phyloP scores from a whole-genome alignment of 306 rosid species.

The Cucumis sativus region DNA sequence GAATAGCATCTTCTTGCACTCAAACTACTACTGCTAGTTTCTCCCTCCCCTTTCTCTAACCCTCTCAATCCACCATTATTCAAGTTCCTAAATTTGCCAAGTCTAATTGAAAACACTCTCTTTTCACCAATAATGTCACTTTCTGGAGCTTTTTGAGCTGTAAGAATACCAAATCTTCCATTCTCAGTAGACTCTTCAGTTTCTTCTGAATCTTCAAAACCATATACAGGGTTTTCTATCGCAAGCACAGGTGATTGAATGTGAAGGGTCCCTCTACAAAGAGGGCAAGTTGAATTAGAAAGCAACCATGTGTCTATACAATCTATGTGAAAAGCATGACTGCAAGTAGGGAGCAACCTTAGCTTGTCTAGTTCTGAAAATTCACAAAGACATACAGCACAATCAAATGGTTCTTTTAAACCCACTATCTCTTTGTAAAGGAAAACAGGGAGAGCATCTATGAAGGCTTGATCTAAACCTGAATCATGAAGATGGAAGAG shows the following conservation, averaged over 20 bases:
- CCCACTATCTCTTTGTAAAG: slow-evolving; percentile 63
- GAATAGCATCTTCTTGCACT: slow-evolving; percentile 87
- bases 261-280: slow-evolving; percentile 71
- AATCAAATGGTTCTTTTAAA: slow-evolving; percentile 71
- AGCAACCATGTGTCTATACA: slow-evolving; percentile 89
- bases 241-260: slow-evolving; percentile 43
- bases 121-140: slow-evolving; percentile 43
- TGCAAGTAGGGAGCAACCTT: slow-evolving; percentile 73
- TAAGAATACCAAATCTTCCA: slow-evolving; percentile 6
- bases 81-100: slow-evolving; percentile 66
- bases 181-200: background rate
- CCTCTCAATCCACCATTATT: slow-evolving; percentile 29
- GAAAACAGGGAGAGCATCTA: slow-evolving; percentile 83
- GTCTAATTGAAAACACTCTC: slow-evolving; percentile 71
- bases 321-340: slow-evolving; percentile 78
- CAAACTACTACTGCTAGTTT: slow-evolving; percentile 48
- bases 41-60: slow-evolving; percentile 30
- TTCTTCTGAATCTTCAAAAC: slow-evolving; percentile 27
- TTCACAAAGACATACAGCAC: slow-evolving; percentile 89
- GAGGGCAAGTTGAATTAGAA: slow-evolving; percentile 89
- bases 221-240: slow-evolving; percentile 45
- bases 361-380: slow-evolving; percentile 64
- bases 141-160: slow-evolving; percentile 34
- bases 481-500: slow-evolving; percentile 92
- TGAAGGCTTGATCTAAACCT: slow-evolving; percentile 79